Conservation (phyloP, 441 rosid genomes). For the Erodium trifolium region DNA sequence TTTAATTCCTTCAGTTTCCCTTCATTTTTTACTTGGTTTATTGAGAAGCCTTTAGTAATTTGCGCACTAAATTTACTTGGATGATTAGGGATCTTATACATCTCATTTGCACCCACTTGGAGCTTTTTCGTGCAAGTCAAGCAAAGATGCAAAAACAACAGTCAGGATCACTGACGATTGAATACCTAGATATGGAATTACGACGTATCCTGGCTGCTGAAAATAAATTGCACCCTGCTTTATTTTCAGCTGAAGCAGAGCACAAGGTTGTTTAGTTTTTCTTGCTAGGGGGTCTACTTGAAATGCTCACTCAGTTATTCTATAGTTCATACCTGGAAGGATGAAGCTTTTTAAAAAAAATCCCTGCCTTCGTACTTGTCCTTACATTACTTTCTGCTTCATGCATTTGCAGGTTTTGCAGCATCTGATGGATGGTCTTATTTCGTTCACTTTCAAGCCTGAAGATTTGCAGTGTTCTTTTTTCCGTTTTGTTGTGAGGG, state of each 20-base stretch:
- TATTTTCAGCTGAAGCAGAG: slow-evolving; percentile 86
- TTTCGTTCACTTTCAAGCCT: slow-evolving; percentile 65
- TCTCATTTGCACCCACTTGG: slow-evolving; percentile 69
- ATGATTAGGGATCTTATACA: slow-evolving; percentile 75
- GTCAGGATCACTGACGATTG: slow-evolving; percentile 39
- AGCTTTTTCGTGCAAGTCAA: slow-evolving; percentile 68
- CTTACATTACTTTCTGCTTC: slow-evolving; percentile 19
- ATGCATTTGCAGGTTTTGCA: slow-evolving; percentile 73
- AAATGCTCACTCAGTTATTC: slow-evolving; percentile 1
- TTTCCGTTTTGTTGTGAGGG: slow-evolving; percentile 71
- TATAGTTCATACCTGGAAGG: not conserved
- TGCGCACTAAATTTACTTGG: slow-evolving; percentile 30
- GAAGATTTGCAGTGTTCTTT: slow-evolving; percentile 85
- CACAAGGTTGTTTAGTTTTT: slow-evolving; percentile 60
- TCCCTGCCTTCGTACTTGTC: slow-evolving; percentile 9
- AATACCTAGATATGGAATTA: slow-evolving; percentile 60
- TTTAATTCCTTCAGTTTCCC: slow-evolving; percentile 23
- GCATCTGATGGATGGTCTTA: slow-evolving; percentile 78
- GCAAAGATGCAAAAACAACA: slow-evolving; percentile 58
- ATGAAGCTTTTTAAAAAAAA: slow-evolving; percentile 10
- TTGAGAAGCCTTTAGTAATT: slow-evolving; percentile 13
- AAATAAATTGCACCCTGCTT: slow-evolving; percentile 91
- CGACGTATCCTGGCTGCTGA: slow-evolving; percentile 57
- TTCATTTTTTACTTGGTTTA: slow-evolving; percentile 9
- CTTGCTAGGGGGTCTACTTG: slow-evolving; percentile 8